Percentiles rank a stretch among this genome's conserved stretches.
These are phyloP conservation scores for Logfia minima DNA, from an alignment of 129 eudicot species.

Conservation along the genomic window DNA sequence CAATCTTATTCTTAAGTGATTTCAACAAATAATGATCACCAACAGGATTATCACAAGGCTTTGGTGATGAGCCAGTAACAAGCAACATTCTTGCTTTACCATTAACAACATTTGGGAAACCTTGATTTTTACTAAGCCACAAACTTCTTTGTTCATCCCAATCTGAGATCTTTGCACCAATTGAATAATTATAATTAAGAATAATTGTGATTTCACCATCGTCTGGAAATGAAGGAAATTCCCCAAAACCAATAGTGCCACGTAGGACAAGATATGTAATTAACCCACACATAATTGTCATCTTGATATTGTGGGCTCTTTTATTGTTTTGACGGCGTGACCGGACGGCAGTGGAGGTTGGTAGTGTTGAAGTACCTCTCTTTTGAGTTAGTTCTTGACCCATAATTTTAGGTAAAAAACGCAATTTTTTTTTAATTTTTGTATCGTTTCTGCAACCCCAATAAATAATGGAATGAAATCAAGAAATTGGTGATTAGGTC, in stretches of 20 bases:
- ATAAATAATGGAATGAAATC: not conserved
- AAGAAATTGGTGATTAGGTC: not conserved
- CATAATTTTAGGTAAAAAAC: not conserved
- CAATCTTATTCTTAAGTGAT: slow-evolving; percentile 77
- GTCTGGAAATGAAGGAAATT: slow-evolving; percentile 31
- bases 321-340: slow-evolving; percentile 58
- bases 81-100: slow-evolving; percentile 75
- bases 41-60: slow-evolving; percentile 81
- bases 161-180: slow-evolving; percentile 64
- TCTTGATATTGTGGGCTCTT: slow-evolving; percentile 73
- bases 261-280: slow-evolving; percentile 83
- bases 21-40: slow-evolving; percentile 94
- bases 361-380: slow-evolving; percentile 26
- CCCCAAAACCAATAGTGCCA: slow-evolving; percentile 70
- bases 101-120: slow-evolving; percentile 51
- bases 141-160: slow-evolving; percentile 69
- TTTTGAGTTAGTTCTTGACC: not conserved
- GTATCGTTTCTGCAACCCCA: not conserved
- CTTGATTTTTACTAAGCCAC: slow-evolving; percentile 63
- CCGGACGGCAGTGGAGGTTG: slow-evolving; percentile 45
- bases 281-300: slow-evolving; percentile 74
- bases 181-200: slow-evolving; percentile 53
- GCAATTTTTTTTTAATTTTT: not conserved
- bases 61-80: slow-evolving; percentile 90
- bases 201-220: slow-evolving; percentile 23